Evolutionary conservation across 164 flowering plant species (phyloP).

Genomic region (Sextonia rubra): DNA sequence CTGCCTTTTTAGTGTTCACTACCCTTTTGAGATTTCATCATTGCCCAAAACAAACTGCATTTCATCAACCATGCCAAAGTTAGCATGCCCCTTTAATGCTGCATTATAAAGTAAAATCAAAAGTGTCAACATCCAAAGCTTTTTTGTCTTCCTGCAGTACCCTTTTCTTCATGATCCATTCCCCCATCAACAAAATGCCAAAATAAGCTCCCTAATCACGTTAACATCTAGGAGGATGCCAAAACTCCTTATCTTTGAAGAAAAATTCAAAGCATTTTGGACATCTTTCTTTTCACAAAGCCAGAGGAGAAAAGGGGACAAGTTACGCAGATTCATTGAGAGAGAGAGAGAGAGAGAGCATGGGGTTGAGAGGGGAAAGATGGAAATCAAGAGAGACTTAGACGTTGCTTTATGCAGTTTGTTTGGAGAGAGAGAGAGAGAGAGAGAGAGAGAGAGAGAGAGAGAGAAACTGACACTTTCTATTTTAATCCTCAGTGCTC

Average conservation of each 20-base stretch:
- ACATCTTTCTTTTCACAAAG: slow-evolving; percentile 48
- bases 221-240: slow-evolving; percentile 53
- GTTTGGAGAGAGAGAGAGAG: too few species aligned
- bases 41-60: slow-evolving; percentile 46
- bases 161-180: slow-evolving; percentile 16
- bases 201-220: slow-evolving; percentile 38
- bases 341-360: too few species aligned
- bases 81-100: slow-evolving; percentile 42
- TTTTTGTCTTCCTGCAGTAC: slow-evolving; percentile 26
- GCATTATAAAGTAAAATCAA: slow-evolving; percentile 39
- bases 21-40: slow-evolving; percentile 25
- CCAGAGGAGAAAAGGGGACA: slow-evolving; percentile 3
- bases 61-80: slow-evolving; percentile 35
- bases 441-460: too few species aligned
- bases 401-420: too few species aligned
- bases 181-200: slow-evolving; percentile 33
- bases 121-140: slow-evolving; percentile 23
- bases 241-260: slow-evolving; percentile 46
- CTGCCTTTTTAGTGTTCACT: not conserved
- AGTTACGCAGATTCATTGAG: too few species aligned
- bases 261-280: slow-evolving; percentile 50
- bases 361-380: too few species aligned
- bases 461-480: too few species aligned
- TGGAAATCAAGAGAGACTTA: too few species aligned
- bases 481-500: too few species aligned